Evolutionary conservation across 2,329 filamentous ascomycete species (phyloP).

Genomic region (Sclerotinia glacialis): DNA sequence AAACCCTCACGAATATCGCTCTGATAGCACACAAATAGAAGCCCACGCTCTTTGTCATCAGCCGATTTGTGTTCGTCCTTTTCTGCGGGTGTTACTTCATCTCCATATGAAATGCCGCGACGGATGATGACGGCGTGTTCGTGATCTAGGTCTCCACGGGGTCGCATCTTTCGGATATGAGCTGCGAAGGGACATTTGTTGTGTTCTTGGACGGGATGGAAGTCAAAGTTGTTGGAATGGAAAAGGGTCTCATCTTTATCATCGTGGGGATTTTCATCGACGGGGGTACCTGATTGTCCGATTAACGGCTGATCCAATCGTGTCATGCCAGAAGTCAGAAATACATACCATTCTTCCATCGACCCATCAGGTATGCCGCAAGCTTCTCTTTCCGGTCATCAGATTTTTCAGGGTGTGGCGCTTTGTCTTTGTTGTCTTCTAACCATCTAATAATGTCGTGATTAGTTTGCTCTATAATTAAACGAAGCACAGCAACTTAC

Average conservation of each 20-base stretch:
- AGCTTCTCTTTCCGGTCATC: constrained; percentile 4
- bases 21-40: constrained; percentile 49
- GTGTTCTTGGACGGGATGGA: constrained; percentile 36
- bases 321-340: constrained; percentile 29
- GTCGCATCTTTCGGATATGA: constrained; percentile 49
- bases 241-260: constrained; percentile 25
- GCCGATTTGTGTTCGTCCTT: constrained; percentile 30
- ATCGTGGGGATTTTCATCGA: not conserved
- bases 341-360: constrained; percentile 7
- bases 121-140: constrained; percentile 42
- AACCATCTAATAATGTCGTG: not conserved
- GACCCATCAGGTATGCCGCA: constrained; percentile 8
- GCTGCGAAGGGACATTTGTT: constrained; percentile 47
- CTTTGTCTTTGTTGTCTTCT: constrained; percentile 1
- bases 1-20: constrained; percentile 45
- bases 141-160: constrained; percentile 41
- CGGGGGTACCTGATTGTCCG: not conserved
- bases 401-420: not conserved
- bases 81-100: constrained; percentile 41
- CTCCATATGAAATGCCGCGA: constrained; percentile 46
- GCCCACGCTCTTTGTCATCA: constrained; percentile 41
- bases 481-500: constrained; percentile 41
- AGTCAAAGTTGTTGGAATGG: constrained; percentile 36
- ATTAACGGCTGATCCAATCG: not conserved
- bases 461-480: not conserved